A percentile compares a stretch with the other conserved stretches of the same genome.
Conservation (phyloP, 2,329 filamentous ascomycete genomes). For the Penicillium crustosum region DNA sequence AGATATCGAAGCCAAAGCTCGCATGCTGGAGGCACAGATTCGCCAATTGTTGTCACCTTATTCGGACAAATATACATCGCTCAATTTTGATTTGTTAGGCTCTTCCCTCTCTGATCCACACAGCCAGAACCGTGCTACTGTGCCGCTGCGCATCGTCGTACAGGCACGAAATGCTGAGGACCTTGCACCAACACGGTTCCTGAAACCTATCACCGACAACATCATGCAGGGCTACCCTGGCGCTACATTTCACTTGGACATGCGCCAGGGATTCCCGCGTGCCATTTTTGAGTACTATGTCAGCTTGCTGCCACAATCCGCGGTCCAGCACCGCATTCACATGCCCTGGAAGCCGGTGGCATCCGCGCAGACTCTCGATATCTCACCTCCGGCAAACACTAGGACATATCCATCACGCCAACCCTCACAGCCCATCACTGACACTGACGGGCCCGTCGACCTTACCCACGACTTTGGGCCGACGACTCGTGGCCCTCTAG, state of each 20-base stretch:
- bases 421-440: conserved; percentile 23
- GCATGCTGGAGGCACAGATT: conserved; percentile 47
- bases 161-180: conserved; percentile 47
- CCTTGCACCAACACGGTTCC: conserved; percentile 34
- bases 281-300: conserved; percentile 35
- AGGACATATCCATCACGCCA: conserved; percentile 22
- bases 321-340: conserved; percentile 27
- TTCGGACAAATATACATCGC: conserved; percentile 30
- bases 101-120: conserved; percentile 31
- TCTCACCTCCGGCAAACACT: conserved; percentile 22
- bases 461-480: conserved; percentile 26
- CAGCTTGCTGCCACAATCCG: conserved; percentile 28
- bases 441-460: conserved; percentile 12
- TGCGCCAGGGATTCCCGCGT: conserved; percentile 36
- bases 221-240: conserved; percentile 45
- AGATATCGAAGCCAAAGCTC: conserved; percentile 48
- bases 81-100: conserved; percentile 37
- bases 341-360: conserved; percentile 29
- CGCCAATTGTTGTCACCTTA: conserved; percentile 41
- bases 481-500: conserved; percentile 30
- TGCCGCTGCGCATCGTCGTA: conserved; percentile 44
- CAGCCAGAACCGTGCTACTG: conserved; percentile 46
- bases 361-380: conserved; percentile 19
- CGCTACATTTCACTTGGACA: conserved; percentile 35
- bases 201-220: conserved; percentile 40